Evolutionary conservation across 176 grass and related monocot genomes (phyloP), one percentile per base, ranked within the genome.

Genomic region (Dactylis glomerata): DNA sequence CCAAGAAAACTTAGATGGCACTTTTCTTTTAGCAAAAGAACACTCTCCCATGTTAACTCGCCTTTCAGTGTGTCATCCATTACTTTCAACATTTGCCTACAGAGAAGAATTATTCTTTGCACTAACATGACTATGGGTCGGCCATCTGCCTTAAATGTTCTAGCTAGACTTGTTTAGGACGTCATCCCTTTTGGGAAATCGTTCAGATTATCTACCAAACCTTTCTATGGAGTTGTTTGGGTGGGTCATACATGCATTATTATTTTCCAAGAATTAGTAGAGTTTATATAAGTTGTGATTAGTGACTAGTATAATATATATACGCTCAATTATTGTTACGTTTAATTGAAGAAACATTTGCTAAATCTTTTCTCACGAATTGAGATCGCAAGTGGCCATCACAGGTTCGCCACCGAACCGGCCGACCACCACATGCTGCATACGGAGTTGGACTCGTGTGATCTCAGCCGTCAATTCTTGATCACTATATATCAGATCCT

Each of bases 301-400:
- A 75, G 30, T 75, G 75, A 47, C 42, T 64, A 30, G 47, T 9
- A 13, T 44, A 44, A 19, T 52, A 52, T 52, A 41, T 67, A 54
- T 66, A 79, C 8, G 26, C 79, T 75, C 50, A 80, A 91, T 87
- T 81, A 81, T 81, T 76, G 76, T 84, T 82, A 26, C 89, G 80
- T 91, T 87, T 91, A 81, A 52, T 68, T 45, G 54, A 91, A 87
- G 89, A 76, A 90, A 87, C 26, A 75, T 64, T 46, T 2, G 61
- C 61, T 64, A 64, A 32, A 64, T 64, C 14, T 64, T 63, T 64
- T 64, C 28, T 68, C 10, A 54, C 30, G 58, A 69, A 58, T 58
- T 63, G 70, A 76, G 87, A 81, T 85, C 3, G 46, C 70, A 69
- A 61, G 82, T 89, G 81, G 82, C 75, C 75, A 88, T 87, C 64